phyloP scores from a whole-genome alignment of 305 asterid species.

The Rubia tinctorum region DNA sequence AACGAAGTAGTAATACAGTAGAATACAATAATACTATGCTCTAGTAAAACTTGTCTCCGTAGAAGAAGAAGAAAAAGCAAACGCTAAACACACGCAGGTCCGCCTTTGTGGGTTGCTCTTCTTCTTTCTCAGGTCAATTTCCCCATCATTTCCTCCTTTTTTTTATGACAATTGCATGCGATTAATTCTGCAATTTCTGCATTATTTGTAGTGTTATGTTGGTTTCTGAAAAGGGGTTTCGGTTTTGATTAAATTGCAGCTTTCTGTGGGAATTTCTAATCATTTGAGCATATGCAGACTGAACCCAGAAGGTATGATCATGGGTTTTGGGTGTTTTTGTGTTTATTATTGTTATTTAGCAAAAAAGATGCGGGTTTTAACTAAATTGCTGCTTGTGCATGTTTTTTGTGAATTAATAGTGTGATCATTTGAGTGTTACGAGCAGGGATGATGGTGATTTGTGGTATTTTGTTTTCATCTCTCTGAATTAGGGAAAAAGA shows the following conservation, averaged over 20 bases:
- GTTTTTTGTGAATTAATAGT: not conserved
- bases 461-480: not conserved
- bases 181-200: not conserved
- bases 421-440: not conserved
- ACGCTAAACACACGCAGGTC: slow-evolving; percentile 4
- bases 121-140: slow-evolving; percentile 6
- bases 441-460: not conserved
- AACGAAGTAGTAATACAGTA: not conserved
- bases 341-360: not conserved
- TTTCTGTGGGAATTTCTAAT: not conserved
- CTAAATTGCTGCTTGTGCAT: not conserved
- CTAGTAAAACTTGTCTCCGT: not conserved
- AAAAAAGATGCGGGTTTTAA: not conserved
- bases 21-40: not conserved
- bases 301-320: slow-evolving; percentile 11
- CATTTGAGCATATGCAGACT: not conserved
- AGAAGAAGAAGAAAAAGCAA: slow-evolving; percentile 1
- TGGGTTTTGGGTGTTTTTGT: not conserved
- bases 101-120: slow-evolving; percentile 15
- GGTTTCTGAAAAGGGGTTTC: not conserved
- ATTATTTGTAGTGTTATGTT: not conserved
- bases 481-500: not conserved
- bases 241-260: slow-evolving; percentile 4
- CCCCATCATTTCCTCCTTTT: not conserved
- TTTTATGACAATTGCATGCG: slow-evolving; percentile 4